Conservation (phyloP, 208 protist species). For the Trypanosoma theileri region DNA sequence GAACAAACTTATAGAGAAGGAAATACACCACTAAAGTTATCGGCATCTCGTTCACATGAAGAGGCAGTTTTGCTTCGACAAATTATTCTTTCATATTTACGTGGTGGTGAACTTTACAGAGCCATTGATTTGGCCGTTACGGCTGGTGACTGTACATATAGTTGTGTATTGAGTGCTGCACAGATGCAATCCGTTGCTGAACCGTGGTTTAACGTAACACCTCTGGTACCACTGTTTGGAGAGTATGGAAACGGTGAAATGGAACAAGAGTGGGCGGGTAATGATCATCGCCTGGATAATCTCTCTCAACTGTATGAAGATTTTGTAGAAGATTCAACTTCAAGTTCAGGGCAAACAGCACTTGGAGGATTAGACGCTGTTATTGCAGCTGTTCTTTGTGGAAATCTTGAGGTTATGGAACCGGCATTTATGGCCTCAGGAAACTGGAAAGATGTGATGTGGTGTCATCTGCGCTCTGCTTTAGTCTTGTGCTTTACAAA, state of each 20-base stretch:
- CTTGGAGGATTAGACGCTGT: constrained; percentile 44
- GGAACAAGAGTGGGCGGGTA: constrained; percentile 54
- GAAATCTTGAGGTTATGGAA: constrained; percentile 66
- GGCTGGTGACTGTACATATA: constrained; percentile 61
- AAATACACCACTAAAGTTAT: constrained; percentile 20
- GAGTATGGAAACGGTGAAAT: constrained; percentile 81
- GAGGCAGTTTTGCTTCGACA: constrained; percentile 68
- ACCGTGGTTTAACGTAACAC: constrained; percentile 62
- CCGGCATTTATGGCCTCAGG: constrained; percentile 47
- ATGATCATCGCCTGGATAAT: constrained; percentile 71
- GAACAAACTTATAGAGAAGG: constrained; percentile 60
- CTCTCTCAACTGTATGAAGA: constrained; percentile 79
- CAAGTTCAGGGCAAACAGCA: constrained; percentile 15
- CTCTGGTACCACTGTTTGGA: constrained; percentile 72
- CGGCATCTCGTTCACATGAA: constrained; percentile 29
- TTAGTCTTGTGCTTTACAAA: constrained; percentile 77
- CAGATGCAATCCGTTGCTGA: constrained; percentile 79
- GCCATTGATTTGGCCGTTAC: constrained; percentile 58
- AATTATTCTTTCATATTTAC: constrained; percentile 65
- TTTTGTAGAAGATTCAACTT: constrained; percentile 23
- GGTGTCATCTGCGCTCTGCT: constrained; percentile 73
- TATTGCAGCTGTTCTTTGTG: constrained; percentile 73
- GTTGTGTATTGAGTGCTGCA: constrained; percentile 73
- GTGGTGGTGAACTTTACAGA: constrained; percentile 64
- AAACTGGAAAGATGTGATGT: constrained; percentile 66